Conservation (phyloP, 768 basidiomycete genomes). For the Phlebiopsis gigantea region DNA sequence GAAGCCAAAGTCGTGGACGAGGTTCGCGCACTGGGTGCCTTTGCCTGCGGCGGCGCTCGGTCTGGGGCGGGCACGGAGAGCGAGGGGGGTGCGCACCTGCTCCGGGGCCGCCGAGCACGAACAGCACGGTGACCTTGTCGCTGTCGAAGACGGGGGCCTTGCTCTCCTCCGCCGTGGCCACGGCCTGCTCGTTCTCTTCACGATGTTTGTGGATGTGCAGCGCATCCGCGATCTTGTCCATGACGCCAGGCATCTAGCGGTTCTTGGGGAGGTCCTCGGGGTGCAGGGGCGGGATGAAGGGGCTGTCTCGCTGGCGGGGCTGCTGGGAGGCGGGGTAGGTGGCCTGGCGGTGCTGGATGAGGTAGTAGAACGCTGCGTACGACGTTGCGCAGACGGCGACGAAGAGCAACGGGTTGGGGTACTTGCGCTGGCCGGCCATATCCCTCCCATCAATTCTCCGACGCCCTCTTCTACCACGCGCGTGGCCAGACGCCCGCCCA, state of each 20-base stretch:
- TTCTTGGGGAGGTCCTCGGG: conserved; percentile 19
- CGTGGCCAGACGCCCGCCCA: not conserved
- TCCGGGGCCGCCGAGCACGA: conserved; percentile 95
- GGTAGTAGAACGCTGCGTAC: conserved; percentile 50
- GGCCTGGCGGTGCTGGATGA: conserved; percentile 51
- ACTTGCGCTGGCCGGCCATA: conserved; percentile 23
- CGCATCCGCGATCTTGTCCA: conserved; percentile 37
- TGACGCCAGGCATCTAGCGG: conserved; percentile 32
- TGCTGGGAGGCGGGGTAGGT: conserved; percentile 56
- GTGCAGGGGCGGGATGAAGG: conserved; percentile 55
- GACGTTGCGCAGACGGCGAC: conserved; percentile 51
- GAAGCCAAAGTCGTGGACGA: conserved; percentile 83
- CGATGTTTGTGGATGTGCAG: conserved; percentile 27
- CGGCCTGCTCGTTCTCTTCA: conserved; percentile 2
- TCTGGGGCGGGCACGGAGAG: conserved; percentile 4
- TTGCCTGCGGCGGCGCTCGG: conserved; percentile 54
- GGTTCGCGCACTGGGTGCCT: conserved; percentile 86
- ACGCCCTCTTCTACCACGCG: not conserved
- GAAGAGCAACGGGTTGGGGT: conserved; percentile 62
- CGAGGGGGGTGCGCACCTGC: conserved; percentile 52
- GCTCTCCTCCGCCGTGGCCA: not conserved
- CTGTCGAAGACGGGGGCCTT: conserved; percentile 54
- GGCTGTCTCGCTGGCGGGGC: conserved; percentile 54
- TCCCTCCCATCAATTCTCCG: not conserved
- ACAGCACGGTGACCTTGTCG: conserved; percentile 79